Evolutionary conservation across 257 asterid species (phyloP), one percentile per base, ranked within the genome.

Genomic region (Solanum pimpinellifolium): DNA sequence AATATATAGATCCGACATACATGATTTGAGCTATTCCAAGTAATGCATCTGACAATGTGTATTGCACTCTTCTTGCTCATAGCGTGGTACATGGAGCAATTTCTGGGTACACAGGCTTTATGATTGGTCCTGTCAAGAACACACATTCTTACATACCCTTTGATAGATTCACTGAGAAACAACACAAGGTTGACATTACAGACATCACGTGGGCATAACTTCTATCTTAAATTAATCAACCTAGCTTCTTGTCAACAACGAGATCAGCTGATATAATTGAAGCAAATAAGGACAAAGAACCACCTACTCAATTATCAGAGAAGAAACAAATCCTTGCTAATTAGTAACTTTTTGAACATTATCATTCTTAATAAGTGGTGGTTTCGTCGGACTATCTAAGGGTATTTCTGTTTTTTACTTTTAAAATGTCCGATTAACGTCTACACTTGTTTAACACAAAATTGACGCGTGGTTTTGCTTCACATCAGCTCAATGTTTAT

Each of bases 21-120:
- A 56, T 56, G 66, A 56, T 56, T 56, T 25, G 1, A n/a, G 11
- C 25, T 56, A 56, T 56, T 89, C 95, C 95, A 80, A 93, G 97
- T 91, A 94, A 93, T 44, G 97, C 95, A 49, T 90, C 97, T n/a
- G 97, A 94, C 86, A 93, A 93, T 70, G 95, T 94, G 42, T 94
- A 92, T 86, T 93, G 97, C 92, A 92, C 97, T 3, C 94, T 91
- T 66, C 97, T 94, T 83, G 95, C 97, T 88, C 97, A 94, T 91
- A 94, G 95, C 84, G 92, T 93, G 27, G 95, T 94, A 87, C 97
- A 94, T 90, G 95, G 95, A 88, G 97, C 97, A 46, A 94, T 94
- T 95, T 88, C 97, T 13, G 97, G 97, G 56, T 92, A 89, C 86
- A 91, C 95, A 7, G 95, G 97, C 87, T 93, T 90, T 90, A 92